Base-by-base conservation (phyloP, 257 asterid species). In the Mentha longifolia region DNA sequence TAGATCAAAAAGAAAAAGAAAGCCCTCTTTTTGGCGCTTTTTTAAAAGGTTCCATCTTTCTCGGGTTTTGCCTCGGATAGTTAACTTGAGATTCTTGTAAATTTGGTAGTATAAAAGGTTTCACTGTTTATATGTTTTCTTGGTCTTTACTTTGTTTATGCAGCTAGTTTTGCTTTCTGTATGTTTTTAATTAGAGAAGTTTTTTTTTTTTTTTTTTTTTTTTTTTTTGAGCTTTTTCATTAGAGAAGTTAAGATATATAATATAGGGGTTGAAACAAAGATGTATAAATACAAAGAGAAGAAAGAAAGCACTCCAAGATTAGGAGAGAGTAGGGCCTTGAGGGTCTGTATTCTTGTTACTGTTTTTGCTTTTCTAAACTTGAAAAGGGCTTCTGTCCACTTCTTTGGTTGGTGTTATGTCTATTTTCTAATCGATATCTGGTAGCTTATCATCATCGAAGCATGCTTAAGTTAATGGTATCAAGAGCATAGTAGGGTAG, bases 51-150 rank as follows among this genome's bases (percentile, higher is more conserved):
- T 35, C 69, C 19, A 30, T 67, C 63, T 49, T 61, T 42, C 45
- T 63, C n/a, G 9, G 28, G 68, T 35, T 35, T 47, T 35, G 19
- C 43, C 33, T 46, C 10, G 57, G 55, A 43, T 19, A 51, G 16
- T 19, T 70, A 42, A 56, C 65, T 77, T 37, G 37, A 68, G 72
- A 72, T 46, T 58, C 43, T 64, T 75, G 83, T 81, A 78, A 47
- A 75, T 73, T 65, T 70, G 65, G 66, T 61, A 65, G 63, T 68
- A 71, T 52, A 64, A 75, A 22, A 35, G 49, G 69, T 6, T 43
- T 71, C 47, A 47, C 54, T 46, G 58, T 49, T 75, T 43, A 46
- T 30, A 42, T 17, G 0, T 28, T 65, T 35, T 46, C 49, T 64
- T 52, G 61, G 25, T 68, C 22, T 15, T 41, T 46, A 16, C 9